Percentiles rank a stretch among this genome's conserved stretches.
These are phyloP conservation scores for Penicillium thymicola DNA, from an alignment of 2,329 filamentous ascomycete genomes.

Conservation along the genomic window DNA sequence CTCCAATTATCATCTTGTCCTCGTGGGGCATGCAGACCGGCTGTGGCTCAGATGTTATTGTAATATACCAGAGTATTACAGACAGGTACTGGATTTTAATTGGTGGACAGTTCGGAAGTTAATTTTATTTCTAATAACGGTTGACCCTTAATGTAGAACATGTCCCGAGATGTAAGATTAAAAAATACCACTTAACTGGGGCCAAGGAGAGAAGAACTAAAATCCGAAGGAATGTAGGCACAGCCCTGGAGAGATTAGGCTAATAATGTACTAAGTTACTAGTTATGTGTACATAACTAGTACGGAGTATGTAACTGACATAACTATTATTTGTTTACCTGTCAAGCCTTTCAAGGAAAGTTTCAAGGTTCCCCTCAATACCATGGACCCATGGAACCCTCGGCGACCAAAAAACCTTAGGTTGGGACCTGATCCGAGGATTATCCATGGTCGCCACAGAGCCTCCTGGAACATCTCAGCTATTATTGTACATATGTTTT, in stretches of 20 bases:
- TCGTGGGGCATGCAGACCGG: slow-evolving; percentile 3
- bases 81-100: background rate
- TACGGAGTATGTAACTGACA: background rate
- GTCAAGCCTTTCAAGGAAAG: background rate
- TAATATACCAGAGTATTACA: background rate
- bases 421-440: background rate
- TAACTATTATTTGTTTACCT: background rate
- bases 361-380: background rate
- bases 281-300: no score
- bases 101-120: background rate
- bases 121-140: background rate
- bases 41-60: background rate
- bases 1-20: background rate
- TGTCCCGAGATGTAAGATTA: background rate
- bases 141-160: background rate
- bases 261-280: background rate
- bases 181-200: background rate
- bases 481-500: background rate
- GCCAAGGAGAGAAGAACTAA: background rate
- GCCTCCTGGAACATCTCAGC: background rate
- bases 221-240: background rate
- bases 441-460: background rate
- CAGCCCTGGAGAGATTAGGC: background rate
- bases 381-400: background rate
- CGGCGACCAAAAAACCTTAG: background rate